These are phyloP conservation scores for Claviceps capensis DNA, from an alignment of 2,329 filamentous ascomycete genomes.

Conservation along the genomic window DNA sequence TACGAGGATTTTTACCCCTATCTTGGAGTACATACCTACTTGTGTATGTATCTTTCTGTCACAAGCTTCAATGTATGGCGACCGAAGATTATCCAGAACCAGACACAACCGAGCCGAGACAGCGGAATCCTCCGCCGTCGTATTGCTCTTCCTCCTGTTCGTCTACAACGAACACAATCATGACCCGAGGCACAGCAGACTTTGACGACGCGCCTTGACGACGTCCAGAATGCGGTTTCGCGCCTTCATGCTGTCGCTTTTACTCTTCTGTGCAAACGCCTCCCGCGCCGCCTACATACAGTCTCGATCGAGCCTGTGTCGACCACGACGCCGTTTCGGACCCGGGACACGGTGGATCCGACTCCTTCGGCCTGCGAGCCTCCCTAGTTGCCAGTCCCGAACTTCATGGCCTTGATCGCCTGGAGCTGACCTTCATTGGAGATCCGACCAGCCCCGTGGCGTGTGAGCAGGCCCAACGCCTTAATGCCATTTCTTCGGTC, in stretches of 20 bases:
- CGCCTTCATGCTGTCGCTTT: neutral
- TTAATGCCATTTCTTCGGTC: neutral
- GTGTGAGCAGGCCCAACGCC: neutral
- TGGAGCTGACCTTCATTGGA: neutral
- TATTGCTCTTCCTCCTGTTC: neutral
- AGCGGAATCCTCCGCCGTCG: no score
- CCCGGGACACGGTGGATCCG: neutral
- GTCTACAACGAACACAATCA: neutral
- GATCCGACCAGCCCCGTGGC: neutral
- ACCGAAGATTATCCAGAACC: no score
- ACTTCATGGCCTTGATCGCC: neutral
- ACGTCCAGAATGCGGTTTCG: neutral
- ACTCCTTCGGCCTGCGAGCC: neutral
- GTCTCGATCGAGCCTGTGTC: neutral
- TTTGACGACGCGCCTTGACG: neutral
- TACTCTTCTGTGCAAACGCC: neutral
- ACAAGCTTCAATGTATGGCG: no score
- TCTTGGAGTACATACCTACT: no score
- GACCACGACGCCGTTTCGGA: neutral
- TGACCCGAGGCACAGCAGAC: neutral
- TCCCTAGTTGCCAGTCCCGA: neutral
- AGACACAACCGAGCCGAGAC: no score
- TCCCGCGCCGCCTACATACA: slow-evolving; percentile 1
- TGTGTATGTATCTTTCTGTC: no score
- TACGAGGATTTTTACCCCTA: no score